These are phyloP conservation scores for Crucibulum cyathiforme DNA, from an alignment of 1,284 basidiomycete genomes.

Conservation along the genomic window DNA sequence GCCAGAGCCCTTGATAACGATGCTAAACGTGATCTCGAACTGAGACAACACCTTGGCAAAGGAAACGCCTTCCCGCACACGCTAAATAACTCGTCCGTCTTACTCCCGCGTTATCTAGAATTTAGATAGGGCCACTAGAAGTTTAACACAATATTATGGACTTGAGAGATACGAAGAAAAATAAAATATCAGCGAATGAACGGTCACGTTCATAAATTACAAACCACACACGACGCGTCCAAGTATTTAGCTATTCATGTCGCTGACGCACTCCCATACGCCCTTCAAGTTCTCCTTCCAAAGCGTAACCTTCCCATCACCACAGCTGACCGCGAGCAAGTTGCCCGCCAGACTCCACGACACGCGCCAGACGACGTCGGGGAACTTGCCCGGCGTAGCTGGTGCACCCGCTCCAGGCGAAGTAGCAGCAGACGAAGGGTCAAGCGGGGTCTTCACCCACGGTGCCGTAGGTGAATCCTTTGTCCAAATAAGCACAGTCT, in stretches of 20 bases:
- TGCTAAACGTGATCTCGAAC: too few species aligned
- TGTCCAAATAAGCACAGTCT: slow-evolving; percentile 95
- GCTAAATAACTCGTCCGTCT: too few species aligned
- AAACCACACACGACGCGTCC: too few species aligned
- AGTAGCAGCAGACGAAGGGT: slow-evolving; percentile 69
- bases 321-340: slow-evolving; percentile 95
- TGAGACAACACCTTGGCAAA: too few species aligned
- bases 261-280: slow-evolving; percentile 95
- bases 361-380: slow-evolving; percentile 96
- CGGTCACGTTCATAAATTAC: too few species aligned
- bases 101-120: too few species aligned
- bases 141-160: too few species aligned
- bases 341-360: slow-evolving; percentile 98
- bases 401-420: slow-evolving; percentile 50
- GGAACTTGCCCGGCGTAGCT: slow-evolving; percentile 76
- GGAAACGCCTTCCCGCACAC: too few species aligned
- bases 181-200: too few species aligned
- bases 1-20: too few species aligned
- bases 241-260: slow-evolving; percentile 87
- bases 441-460: slow-evolving; percentile 88
- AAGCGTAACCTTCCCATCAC: slow-evolving; percentile 96
- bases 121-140: too few species aligned
- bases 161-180: too few species aligned
- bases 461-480: slow-evolving; percentile 79
- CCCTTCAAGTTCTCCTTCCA: slow-evolving; percentile 99